Evolutionary conservation across 208 protist species (phyloP).

Genomic region (Zelonia costaricensis): DNA sequence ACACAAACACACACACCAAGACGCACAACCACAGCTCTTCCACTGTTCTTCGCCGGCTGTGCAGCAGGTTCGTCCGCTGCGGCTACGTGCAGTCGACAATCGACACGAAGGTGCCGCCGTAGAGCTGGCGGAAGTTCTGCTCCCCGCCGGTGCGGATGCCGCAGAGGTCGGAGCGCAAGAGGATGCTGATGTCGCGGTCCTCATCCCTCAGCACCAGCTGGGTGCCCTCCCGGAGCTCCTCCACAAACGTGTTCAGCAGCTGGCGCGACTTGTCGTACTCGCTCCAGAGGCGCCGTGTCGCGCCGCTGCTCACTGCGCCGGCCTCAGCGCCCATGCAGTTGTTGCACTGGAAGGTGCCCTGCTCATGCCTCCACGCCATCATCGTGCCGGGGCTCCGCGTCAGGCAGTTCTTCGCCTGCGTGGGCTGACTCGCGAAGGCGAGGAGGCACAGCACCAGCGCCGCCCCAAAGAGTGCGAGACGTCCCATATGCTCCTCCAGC

Average conservation of each 20-base stretch:
- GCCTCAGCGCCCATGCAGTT: slow-evolving; percentile 14
- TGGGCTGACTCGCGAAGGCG: not conserved
- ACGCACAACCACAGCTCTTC: too few relatives aligned
- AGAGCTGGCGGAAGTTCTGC: slow-evolving; percentile 66
- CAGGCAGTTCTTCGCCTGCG: slow-evolving; percentile 52
- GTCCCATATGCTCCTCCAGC: too few relatives aligned
- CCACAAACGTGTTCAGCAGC: slow-evolving; percentile 37
- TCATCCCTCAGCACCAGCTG: slow-evolving; percentile 55
- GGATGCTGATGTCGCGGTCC: slow-evolving; percentile 38
- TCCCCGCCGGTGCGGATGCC: slow-evolving; percentile 50
- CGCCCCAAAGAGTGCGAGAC: not conserved
- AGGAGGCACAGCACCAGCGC: not conserved
- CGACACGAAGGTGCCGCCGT: slow-evolving; percentile 57
- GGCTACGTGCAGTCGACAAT: slow-evolving; percentile 70
- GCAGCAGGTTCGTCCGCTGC: not conserved
- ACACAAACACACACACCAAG: not conserved
- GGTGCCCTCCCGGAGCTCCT: slow-evolving; percentile 31
- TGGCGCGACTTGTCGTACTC: slow-evolving; percentile 52
- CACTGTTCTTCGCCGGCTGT: not conserved
- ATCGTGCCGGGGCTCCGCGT: slow-evolving; percentile 11
- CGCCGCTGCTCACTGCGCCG: not conserved
- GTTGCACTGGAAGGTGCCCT: slow-evolving; percentile 60
- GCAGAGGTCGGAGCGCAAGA: slow-evolving; percentile 59
- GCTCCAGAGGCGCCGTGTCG: slow-evolving; percentile 32
- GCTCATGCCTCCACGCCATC: slow-evolving; percentile 62